These are phyloP conservation scores for Trichoderma erinaceum DNA, from an alignment of 495 filamentous ascomycete genomes.

Conservation along the genomic window DNA sequence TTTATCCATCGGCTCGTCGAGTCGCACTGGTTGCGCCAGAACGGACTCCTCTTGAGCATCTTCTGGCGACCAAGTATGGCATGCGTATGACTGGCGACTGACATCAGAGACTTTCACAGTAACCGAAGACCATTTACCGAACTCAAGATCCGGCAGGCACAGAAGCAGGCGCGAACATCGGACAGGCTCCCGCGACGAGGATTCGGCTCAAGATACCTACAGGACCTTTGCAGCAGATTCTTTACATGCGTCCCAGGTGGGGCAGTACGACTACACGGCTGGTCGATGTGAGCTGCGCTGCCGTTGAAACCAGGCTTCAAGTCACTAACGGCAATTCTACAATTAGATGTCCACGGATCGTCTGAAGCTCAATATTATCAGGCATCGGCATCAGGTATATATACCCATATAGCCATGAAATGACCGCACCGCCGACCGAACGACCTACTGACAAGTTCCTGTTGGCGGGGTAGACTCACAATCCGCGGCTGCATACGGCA, in stretches of 20 bases:
- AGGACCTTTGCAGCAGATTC: not conserved
- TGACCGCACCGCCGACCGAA: not conserved
- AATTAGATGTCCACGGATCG: slow-evolving; percentile 4
- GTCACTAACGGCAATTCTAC: not conserved
- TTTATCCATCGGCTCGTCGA: not conserved
- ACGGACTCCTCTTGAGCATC: not conserved
- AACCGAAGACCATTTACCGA: not conserved
- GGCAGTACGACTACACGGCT: not conserved
- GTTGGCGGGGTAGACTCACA: slow-evolving; percentile 7
- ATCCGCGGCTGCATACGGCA: not conserved
- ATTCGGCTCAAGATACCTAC: not conserved
- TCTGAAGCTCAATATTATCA: slow-evolving; percentile 1
- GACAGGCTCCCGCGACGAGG: slow-evolving; percentile 7
- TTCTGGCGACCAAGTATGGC: not conserved
- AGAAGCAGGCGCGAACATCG: not conserved
- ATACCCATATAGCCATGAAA: not conserved
- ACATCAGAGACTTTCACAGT: not conserved
- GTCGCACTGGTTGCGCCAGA: not conserved
- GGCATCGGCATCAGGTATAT: slow-evolving; percentile 3
- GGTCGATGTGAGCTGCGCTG: not conserved
- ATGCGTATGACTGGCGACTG: not conserved
- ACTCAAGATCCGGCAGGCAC: not conserved
- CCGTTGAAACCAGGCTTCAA: not conserved
- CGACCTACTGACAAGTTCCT: not conserved
- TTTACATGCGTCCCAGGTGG: slow-evolving; percentile 4